phyloP scores from a whole-genome alignment of 2,329 filamentous ascomycete genomes.

The Podosphaera fusca region DNA sequence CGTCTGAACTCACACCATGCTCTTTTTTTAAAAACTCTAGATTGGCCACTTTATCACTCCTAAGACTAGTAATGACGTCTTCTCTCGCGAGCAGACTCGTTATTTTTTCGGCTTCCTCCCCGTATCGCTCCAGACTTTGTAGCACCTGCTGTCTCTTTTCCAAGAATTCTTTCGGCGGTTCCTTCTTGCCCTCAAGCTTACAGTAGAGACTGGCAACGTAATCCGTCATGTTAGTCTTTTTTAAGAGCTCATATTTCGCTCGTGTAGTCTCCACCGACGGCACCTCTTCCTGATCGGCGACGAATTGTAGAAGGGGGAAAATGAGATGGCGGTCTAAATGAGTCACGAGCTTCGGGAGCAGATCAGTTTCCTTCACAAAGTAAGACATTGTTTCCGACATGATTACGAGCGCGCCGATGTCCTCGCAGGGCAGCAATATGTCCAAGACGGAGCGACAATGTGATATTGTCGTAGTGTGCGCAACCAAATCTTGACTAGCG shows the following conservation, averaged over 20 bases:
- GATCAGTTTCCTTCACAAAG: constrained; percentile 18
- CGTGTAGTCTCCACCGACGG: constrained; percentile 50
- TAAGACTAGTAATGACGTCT: constrained; percentile 70
- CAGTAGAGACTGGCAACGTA: constrained; percentile 84
- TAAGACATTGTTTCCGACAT: neutral
- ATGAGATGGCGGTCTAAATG: constrained; percentile 91
- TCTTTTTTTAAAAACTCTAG: constrained; percentile 95
- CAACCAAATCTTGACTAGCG: too few relatives aligned
- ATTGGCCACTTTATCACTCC: constrained; percentile 96
- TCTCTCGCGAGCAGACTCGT: constrained; percentile 68
- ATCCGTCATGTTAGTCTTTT: constrained; percentile 97
- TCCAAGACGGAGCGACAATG: constrained; percentile 1
- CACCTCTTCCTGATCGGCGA: constrained; percentile 60
- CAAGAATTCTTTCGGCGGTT: constrained; percentile 63
- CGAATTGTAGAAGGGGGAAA: constrained; percentile 88
- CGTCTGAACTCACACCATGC: constrained; percentile 43
- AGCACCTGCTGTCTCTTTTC: constrained; percentile 80
- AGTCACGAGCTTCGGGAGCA: constrained; percentile 72
- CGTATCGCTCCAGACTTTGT: constrained; percentile 56
- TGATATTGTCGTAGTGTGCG: constrained; percentile 3
- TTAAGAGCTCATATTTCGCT: constrained; percentile 81
- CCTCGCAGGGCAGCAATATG: constrained; percentile 1
- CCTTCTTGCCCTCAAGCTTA: constrained; percentile 60
- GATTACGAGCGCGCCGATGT: constrained; percentile 1
- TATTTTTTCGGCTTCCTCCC: constrained; percentile 75